Conservation (phyloP, 2,329 filamentous ascomycete genomes). For the Thelonectria blattea region DNA sequence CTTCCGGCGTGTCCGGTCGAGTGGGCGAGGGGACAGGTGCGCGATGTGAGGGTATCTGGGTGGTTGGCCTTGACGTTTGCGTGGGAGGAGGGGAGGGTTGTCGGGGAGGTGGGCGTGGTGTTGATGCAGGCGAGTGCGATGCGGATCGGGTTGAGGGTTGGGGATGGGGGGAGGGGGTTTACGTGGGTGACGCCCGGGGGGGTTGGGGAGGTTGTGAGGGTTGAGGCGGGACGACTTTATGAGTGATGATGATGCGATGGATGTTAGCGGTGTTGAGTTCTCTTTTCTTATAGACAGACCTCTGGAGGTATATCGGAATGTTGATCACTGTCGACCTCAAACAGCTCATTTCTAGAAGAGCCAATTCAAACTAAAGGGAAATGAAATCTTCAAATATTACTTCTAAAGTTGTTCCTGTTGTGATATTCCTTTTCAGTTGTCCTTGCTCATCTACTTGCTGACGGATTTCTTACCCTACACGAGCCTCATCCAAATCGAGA, state of each 20-base stretch:
- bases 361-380: too few relatives aligned
- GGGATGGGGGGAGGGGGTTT: background rate
- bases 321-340: too few relatives aligned
- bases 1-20: slow-evolving; percentile 26
- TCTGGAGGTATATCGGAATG: too few relatives aligned
- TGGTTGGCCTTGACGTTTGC: slow-evolving; percentile 22
- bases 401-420: too few relatives aligned
- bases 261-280: too few relatives aligned
- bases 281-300: too few relatives aligned
- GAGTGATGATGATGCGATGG: background rate
- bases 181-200: background rate
- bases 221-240: background rate
- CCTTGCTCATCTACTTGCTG: too few relatives aligned
- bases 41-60: slow-evolving; percentile 11
- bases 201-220: background rate
- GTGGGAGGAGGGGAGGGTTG: slow-evolving; percentile 17
- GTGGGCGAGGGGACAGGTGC: slow-evolving; percentile 21
- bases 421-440: too few relatives aligned
- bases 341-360: too few relatives aligned
- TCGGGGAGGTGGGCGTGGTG: background rate
- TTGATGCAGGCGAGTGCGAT: background rate
- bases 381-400: too few relatives aligned
- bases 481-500: background rate
- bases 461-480: background rate
- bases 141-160: background rate